Percentiles rank a stretch among this genome's conserved stretches.
Evolutionary conservation across 164 flowering plant genomes (phyloP).

Genomic region (Akebia trifoliata): DNA sequence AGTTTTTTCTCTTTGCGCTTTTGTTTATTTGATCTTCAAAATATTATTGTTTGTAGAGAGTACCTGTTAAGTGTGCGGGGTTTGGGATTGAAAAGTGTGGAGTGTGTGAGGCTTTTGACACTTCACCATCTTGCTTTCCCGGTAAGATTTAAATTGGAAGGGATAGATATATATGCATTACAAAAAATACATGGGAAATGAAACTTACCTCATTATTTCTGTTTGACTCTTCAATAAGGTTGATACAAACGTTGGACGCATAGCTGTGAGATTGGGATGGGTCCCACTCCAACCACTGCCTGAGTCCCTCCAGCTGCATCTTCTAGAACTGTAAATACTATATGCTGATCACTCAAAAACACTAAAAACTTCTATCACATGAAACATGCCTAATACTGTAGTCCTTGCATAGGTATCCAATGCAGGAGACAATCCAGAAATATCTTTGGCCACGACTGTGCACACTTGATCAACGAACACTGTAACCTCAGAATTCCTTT

Average conservation of each 20-base stretch:
- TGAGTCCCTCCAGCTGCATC: slow-evolving; percentile 64
- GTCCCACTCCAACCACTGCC: slow-evolving; percentile 85
- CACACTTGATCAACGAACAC: slow-evolving; percentile 48
- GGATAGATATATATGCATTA: neutral
- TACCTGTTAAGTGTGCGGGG: slow-evolving; percentile 84
- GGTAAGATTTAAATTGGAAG: slow-evolving; percentile 45
- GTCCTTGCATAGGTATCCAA: slow-evolving; percentile 47
- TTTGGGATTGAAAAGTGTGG: slow-evolving; percentile 91
- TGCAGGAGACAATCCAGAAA: slow-evolving; percentile 59
- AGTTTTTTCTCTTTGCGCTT: neutral
- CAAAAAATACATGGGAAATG: neutral
- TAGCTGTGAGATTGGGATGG: slow-evolving; percentile 89
- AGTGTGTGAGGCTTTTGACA: slow-evolving; percentile 90
- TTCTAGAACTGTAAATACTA: slow-evolving; percentile 55
- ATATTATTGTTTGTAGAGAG: slow-evolving; percentile 43
- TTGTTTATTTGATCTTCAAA: neutral
- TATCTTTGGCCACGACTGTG: slow-evolving; percentile 82
- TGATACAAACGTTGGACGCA: slow-evolving; percentile 86
- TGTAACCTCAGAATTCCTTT: slow-evolving; percentile 39
- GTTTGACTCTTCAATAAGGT: slow-evolving; percentile 38
- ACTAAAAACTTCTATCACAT: neutral
- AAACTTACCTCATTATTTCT: neutral
- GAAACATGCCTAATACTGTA: slow-evolving; percentile 14
- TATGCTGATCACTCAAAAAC: slow-evolving; percentile 1
- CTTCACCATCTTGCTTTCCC: slow-evolving; percentile 98